phyloP scores from a whole-genome alignment of 192 early-diverging fungal genomes.

The Coemansia sp. region DNA sequence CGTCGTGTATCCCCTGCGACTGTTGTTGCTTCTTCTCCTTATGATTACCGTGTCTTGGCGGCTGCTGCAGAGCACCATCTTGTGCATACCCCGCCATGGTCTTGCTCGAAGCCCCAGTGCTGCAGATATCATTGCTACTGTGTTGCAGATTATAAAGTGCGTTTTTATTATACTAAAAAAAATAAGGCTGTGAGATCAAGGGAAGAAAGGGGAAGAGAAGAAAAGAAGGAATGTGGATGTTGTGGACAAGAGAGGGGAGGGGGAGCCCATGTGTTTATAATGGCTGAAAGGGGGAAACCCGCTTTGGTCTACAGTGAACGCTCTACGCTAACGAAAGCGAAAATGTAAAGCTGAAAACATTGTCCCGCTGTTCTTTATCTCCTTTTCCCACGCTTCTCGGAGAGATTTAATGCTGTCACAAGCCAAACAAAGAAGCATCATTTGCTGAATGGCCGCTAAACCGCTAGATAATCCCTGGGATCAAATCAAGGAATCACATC shows the following conservation, averaged over 20 bases:
- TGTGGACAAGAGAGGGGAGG: background rate
- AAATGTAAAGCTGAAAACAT: too few relatives aligned
- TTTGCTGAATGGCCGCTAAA: background rate
- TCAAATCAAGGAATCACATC: background rate
- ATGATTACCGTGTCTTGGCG: background rate
- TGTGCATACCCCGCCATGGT: background rate
- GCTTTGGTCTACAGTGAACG: too few relatives aligned
- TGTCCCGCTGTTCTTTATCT: background rate
- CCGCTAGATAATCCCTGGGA: background rate
- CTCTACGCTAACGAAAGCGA: too few relatives aligned
- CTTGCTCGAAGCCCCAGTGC: background rate
- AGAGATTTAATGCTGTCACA: background rate
- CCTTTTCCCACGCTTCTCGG: conserved; percentile 3
- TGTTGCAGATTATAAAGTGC: background rate
- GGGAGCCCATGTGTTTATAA: background rate
- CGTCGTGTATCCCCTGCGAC: conserved; percentile 1
- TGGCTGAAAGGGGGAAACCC: background rate
- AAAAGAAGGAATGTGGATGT: background rate
- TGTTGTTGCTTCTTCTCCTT: background rate
- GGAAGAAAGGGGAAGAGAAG: background rate
- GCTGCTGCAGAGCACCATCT: background rate
- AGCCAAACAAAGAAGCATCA: background rate
- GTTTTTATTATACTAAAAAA: background rate
- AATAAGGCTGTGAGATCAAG: background rate
- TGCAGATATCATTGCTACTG: background rate